Evolutionary conservation across 768 basidiomycete genomes (phyloP).

Genomic region (Pleurotus djamor): DNA sequence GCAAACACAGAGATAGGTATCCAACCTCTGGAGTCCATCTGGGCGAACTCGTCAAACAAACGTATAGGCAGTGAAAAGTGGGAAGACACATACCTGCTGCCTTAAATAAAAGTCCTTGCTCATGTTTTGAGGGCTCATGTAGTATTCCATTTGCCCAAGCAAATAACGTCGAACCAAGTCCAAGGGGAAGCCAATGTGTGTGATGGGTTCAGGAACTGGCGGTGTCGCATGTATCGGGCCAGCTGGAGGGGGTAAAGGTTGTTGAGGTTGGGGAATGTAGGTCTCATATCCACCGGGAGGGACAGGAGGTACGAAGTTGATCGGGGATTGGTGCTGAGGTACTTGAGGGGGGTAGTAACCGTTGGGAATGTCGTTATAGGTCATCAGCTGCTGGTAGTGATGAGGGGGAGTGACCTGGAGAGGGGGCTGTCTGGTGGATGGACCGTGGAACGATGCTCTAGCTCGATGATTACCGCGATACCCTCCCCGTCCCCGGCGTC

Average conservation of each 20-base stretch:
- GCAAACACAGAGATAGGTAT: slow-evolving; percentile 78
- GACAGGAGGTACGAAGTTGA: slow-evolving; percentile 22
- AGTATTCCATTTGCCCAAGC: slow-evolving; percentile 88
- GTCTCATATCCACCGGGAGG: slow-evolving; percentile 21
- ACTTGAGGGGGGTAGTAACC: slow-evolving; percentile 20
- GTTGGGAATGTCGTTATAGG: slow-evolving; percentile 11
- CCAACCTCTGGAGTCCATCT: slow-evolving; percentile 95
- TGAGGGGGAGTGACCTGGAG: slow-evolving; percentile 26
- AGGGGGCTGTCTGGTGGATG: slow-evolving; percentile 25
- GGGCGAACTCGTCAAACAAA: slow-evolving; percentile 5
- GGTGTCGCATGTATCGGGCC: slow-evolving; percentile 17
- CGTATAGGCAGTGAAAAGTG: not conserved
- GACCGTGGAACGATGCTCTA: slow-evolving; percentile 17
- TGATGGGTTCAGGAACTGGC: slow-evolving; percentile 44
- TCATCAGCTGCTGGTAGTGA: slow-evolving; percentile 26
- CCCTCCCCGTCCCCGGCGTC: slow-evolving; percentile 21
- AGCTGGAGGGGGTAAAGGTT: slow-evolving; percentile 13
- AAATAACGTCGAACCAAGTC: slow-evolving; percentile 69
- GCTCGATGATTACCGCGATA: slow-evolving; percentile 38
- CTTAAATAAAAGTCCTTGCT: slow-evolving; percentile 85
- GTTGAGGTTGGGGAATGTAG: slow-evolving; percentile 17
- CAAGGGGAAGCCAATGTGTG: slow-evolving; percentile 49
- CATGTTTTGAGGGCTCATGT: slow-evolving; percentile 88
- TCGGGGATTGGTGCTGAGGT: slow-evolving; percentile 1
- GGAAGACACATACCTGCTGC: slow-evolving; percentile 23